Conservation (phyloP, 2,329 filamentous ascomycete genomes). For the Clarireedia monteithiana region DNA sequence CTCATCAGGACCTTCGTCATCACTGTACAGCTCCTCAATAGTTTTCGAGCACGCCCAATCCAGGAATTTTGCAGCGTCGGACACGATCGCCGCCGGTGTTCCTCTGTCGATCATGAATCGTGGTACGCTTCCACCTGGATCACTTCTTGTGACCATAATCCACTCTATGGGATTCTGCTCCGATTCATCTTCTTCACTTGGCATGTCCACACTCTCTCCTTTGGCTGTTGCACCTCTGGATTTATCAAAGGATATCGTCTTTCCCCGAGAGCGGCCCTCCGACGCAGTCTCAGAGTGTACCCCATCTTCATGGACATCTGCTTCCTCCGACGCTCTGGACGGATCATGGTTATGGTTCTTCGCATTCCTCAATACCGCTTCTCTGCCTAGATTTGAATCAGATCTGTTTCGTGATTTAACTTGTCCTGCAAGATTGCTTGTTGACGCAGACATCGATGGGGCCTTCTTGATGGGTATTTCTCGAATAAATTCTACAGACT, state of each 20-base stretch:
- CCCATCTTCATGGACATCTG: slow-evolving; percentile 7
- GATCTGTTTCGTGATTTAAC: slow-evolving; percentile 26
- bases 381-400: slow-evolving; percentile 30
- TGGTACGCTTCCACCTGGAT: slow-evolving; percentile 65
- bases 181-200: slow-evolving; percentile 34
- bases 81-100: slow-evolving; percentile 57
- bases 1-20: slow-evolving; percentile 13
- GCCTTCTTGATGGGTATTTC: slow-evolving; percentile 57
- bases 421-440: slow-evolving; percentile 35
- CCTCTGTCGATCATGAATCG: slow-evolving; percentile 65
- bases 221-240: slow-evolving; percentile 30
- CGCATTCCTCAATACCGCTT: slow-evolving; percentile 38
- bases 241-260: slow-evolving; percentile 27
- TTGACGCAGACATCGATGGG: slow-evolving; percentile 36
- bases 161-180: slow-evolving; percentile 61
- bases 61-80: slow-evolving; percentile 60
- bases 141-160: slow-evolving; percentile 67
- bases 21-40: slow-evolving; percentile 24
- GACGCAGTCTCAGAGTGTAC: slow-evolving; percentile 13
- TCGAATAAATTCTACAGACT: slow-evolving; percentile 84
- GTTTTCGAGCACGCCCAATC: slow-evolving; percentile 52
- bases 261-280: slow-evolving; percentile 29
- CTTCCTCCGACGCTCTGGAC: slow-evolving; percentile 9
- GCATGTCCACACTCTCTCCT: slow-evolving; percentile 28
- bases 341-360: slow-evolving; percentile 20